Evolutionary conservation across 805 yeast genomes (phyloP).

Genomic region (Yarrowia osloensis): DNA sequence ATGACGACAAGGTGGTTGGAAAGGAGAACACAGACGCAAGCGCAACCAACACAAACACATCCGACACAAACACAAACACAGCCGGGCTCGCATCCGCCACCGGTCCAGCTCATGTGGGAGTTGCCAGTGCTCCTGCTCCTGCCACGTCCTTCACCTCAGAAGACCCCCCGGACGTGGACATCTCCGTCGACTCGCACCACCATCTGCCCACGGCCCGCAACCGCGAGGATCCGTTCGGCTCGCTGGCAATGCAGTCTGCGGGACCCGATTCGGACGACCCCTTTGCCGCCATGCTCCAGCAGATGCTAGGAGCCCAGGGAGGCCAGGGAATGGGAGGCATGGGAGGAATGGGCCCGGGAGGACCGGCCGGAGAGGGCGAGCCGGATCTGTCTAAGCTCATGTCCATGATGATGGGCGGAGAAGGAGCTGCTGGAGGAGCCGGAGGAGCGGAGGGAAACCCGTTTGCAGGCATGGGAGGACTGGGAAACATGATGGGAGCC

Average conservation of each 20-base stretch:
- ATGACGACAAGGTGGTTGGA: not conserved
- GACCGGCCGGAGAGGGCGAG: not conserved
- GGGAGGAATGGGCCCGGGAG: not conserved
- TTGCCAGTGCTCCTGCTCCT: not conserved
- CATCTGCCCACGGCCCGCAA: conserved; percentile 1
- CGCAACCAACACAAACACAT: too few relatives aligned
- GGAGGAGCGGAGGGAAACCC: not conserved
- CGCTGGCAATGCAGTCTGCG: conserved; percentile 1
- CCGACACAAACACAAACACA: too few relatives aligned
- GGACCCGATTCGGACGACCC: conserved; percentile 13
- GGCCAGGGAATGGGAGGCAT: not conserved
- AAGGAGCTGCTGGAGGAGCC: conserved; percentile 2
- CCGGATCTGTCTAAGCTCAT: conserved; percentile 19
- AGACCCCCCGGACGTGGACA: conserved; percentile 21
- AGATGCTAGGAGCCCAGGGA: conserved; percentile 16
- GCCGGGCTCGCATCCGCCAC: too few relatives aligned
- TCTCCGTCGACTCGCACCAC: conserved; percentile 7
- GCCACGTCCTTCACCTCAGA: not conserved
- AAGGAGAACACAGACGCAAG: not conserved
- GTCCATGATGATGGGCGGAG: conserved; percentile 27
- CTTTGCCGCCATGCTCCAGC: conserved; percentile 21
- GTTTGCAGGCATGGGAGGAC: not conserved
- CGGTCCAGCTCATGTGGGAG: not conserved
- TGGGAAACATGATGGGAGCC: not conserved
- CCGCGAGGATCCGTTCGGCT: conserved; percentile 19